These are phyloP conservation scores for Barbarea vulgaris DNA, from an alignment of 345 rosid species.

Conservation along the genomic window DNA sequence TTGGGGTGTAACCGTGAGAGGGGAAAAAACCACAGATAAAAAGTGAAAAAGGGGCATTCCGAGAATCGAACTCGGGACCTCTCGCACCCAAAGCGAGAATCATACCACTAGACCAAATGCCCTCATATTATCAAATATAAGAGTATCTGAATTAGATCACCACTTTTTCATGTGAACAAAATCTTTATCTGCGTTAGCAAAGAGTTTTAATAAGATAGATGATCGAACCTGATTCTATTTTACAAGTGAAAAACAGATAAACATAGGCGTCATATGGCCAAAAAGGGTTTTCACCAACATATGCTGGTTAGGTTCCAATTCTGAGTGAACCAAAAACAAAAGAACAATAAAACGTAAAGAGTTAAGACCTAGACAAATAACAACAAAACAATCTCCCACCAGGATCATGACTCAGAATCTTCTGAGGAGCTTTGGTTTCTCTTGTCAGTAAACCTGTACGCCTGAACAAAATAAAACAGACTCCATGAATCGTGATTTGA, in stretches of 20 bases:
- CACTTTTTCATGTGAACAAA: background rate
- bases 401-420: conserved; percentile 11
- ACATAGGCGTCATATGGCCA: background rate
- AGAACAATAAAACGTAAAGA: background rate
- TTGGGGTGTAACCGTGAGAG: background rate
- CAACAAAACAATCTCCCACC: conserved; percentile 17
- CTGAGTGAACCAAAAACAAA: conserved; percentile 15
- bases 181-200: background rate
- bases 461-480: conserved; percentile 17
- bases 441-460: conserved; percentile 34
- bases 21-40: no score
- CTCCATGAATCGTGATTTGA: conserved; percentile 2
- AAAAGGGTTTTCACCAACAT: background rate
- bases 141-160: fast-evolving
- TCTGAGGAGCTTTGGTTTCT: conserved; percentile 12
- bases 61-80: conserved; percentile 89
- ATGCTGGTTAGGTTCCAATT: conserved; percentile 6
- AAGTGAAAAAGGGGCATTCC: conserved; percentile 48
- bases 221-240: background rate
- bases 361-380: conserved; percentile 11
- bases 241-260: background rate
- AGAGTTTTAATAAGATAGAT: background rate
- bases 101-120: conserved; percentile 86
- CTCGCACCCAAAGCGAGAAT: conserved; percentile 88
- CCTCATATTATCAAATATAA: background rate